Conservation (phyloP, 331 rosid genomes). For the Quercus phellos region DNA sequence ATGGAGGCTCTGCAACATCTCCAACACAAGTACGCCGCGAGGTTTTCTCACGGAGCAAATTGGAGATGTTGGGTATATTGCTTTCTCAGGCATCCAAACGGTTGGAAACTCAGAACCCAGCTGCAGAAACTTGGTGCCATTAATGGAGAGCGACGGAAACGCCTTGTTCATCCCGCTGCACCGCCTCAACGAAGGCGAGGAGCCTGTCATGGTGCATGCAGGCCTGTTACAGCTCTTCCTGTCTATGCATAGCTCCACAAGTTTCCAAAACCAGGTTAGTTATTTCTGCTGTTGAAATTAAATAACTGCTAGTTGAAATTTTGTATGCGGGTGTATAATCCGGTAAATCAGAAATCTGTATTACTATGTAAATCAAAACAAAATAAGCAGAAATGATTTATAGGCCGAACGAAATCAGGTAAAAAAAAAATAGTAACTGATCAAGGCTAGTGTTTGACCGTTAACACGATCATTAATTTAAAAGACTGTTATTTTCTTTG, state of each 20-base stretch:
- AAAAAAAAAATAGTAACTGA: no score
- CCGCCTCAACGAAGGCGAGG: conserved; percentile 18
- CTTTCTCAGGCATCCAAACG: conserved; percentile 58
- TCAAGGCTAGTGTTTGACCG: no score
- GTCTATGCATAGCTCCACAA: conserved; percentile 5
- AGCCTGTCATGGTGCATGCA: conserved; percentile 50
- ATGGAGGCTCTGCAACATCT: conserved; percentile 63
- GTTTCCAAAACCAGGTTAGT: conserved; percentile 46
- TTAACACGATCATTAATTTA: no score
- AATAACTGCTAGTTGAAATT: no score
- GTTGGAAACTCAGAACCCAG: conserved; percentile 20
- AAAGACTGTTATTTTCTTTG: no score
- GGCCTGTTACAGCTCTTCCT: conserved; percentile 45
- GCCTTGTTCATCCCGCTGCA: conserved; percentile 27
- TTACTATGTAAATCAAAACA: no score
- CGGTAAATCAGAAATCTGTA: no score
- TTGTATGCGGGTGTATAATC: no score
- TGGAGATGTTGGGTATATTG: conserved; percentile 47
- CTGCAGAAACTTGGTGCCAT: conserved; percentile 32
- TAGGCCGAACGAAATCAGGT: no score
- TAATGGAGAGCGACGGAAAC: conserved; percentile 24
- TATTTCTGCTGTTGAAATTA: neutral
- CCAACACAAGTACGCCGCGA: conserved; percentile 33
- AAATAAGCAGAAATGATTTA: no score
- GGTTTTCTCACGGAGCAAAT: conserved; percentile 29